Conservation (phyloP, 805 yeast species). For the Grigorovia yakushimaensis region DNA sequence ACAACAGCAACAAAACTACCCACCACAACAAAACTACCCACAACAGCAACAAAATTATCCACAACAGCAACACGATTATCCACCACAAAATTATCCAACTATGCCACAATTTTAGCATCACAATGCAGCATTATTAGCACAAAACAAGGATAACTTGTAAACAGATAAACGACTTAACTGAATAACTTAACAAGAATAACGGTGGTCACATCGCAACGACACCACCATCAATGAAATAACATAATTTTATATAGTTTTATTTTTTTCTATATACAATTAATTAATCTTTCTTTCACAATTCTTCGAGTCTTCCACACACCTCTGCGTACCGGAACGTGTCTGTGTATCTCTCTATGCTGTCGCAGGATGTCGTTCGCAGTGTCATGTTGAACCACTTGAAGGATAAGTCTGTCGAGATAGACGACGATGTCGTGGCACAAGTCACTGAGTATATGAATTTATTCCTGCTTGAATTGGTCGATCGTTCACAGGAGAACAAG, state of each 20-base stretch:
- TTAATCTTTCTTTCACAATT: background rate
- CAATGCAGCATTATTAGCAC: background rate
- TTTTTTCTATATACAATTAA: no score
- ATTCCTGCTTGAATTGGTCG: conserved; percentile 9
- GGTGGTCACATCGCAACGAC: no score
- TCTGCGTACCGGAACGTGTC: background rate
- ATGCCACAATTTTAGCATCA: background rate
- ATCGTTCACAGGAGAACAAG: conserved; percentile 22
- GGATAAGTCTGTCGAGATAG: conserved; percentile 12
- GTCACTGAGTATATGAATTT: background rate
- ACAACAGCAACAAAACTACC: conserved; percentile 1
- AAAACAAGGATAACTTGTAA: no score
- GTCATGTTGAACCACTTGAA: background rate
- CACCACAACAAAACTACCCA: conserved; percentile 1
- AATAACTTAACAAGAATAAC: no score
- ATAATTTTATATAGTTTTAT: no score
- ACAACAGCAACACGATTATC: conserved; percentile 15
- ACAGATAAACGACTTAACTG: no score
- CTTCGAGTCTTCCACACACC: background rate
- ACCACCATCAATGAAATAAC: no score
- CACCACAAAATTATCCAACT: conserved; percentile 12
- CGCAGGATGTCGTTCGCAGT: background rate
- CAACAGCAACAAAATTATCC: conserved; percentile 17
- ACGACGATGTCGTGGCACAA: background rate
- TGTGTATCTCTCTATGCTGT: no score